Conservation (phyloP, 2,329 filamentous ascomycete genomes). For the Paracoccidioides brasiliensis region DNA sequence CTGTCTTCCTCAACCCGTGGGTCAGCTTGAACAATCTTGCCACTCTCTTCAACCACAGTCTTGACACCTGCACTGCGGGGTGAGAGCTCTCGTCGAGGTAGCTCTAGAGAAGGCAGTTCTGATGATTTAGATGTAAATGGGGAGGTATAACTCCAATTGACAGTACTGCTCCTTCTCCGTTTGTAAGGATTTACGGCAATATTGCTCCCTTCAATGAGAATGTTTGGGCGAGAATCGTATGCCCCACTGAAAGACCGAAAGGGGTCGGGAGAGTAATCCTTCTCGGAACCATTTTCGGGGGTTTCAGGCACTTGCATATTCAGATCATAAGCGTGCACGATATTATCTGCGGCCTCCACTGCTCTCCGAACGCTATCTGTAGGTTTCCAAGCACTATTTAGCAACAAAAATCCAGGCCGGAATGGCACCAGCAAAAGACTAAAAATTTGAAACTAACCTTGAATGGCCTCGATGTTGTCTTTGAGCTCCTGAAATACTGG, state of each 20-base stretch:
- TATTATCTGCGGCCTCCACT: conserved; percentile 61
- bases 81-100: conserved; percentile 23
- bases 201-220: conserved; percentile 32
- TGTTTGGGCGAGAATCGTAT: conserved; percentile 26
- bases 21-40: conserved; percentile 26
- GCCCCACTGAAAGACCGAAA: conserved; percentile 14
- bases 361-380: conserved; percentile 56
- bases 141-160: conserved; percentile 22
- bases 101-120: conserved; percentile 20
- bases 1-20: conserved; percentile 25
- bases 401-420: neutral
- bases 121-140: conserved; percentile 25
- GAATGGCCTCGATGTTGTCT: conserved; percentile 57
- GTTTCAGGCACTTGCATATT: conserved; percentile 62
- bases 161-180: conserved; percentile 30
- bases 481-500: conserved; percentile 50
- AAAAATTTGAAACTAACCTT: conserved; percentile 35
- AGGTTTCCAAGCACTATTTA: neutral
- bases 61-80: conserved; percentile 29
- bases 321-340: conserved; percentile 62
- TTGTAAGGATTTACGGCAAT: conserved; percentile 34
- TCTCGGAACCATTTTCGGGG: conserved; percentile 33
- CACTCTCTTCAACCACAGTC: conserved; percentile 31
- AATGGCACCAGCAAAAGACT: neutral
- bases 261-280: conserved; percentile 20